A percentile compares a stretch with the other conserved stretches of the same genome.
Conservation (phyloP, 768 basidiomycete genomes). For the Strobilomyces dryophilus region DNA sequence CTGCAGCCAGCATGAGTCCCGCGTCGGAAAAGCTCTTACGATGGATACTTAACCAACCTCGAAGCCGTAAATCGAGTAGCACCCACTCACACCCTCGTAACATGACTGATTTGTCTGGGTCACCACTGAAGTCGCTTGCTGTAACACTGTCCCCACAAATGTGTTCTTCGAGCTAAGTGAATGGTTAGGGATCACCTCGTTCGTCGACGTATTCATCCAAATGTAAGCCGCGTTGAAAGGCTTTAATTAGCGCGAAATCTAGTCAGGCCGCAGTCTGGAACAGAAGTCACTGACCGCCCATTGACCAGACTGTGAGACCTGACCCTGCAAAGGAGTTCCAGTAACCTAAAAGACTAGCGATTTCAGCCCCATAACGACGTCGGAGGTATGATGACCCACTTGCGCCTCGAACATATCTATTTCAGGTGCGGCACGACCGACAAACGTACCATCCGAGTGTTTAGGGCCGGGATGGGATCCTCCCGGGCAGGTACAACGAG, state of each 20-base stretch:
- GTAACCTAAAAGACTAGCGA: constrained; percentile 41
- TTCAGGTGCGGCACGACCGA: constrained; percentile 82
- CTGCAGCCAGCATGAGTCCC: constrained; percentile 8
- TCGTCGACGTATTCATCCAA: constrained; percentile 60
- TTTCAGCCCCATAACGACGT: constrained; percentile 10
- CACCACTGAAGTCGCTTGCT: constrained; percentile 77
- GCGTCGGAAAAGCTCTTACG: neutral
- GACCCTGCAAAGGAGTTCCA: constrained; percentile 40
- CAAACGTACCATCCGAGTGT: constrained; percentile 67
- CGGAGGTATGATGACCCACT: constrained; percentile 21
- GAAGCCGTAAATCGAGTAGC: constrained; percentile 77
- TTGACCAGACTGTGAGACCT: constrained; percentile 84
- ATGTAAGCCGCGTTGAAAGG: constrained; percentile 74
- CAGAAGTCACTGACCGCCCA: constrained; percentile 56
- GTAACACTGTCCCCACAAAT: constrained; percentile 64
- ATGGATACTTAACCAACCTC: constrained; percentile 42
- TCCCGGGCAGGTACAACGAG: constrained; percentile 79
- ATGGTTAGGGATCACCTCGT: constrained; percentile 54
- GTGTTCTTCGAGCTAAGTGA: constrained; percentile 54
- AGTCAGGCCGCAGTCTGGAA: neutral
- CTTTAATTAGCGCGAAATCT: constrained; percentile 27
- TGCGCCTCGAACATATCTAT: constrained; percentile 91
- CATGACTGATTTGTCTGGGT: constrained; percentile 63
- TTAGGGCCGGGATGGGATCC: constrained; percentile 84
- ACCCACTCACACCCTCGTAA: constrained; percentile 59